Evolutionary conservation across 768 basidiomycete genomes (phyloP).

Genomic region (Tephrocybe sp.): DNA sequence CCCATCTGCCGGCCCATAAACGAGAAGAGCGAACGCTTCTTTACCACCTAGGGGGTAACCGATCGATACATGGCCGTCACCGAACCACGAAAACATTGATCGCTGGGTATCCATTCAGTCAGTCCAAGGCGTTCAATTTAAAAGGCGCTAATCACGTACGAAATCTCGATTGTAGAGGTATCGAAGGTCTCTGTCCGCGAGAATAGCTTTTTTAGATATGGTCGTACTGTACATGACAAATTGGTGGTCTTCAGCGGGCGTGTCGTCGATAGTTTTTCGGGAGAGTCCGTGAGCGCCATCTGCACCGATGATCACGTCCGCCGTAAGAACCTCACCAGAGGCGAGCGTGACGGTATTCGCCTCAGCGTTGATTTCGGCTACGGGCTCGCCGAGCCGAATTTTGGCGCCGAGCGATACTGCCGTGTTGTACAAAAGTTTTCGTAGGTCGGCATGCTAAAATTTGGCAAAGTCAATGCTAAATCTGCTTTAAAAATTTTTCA

Average conservation of each 20-base stretch:
- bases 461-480: background rate
- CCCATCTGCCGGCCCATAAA: slow-evolving; percentile 31
- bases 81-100: slow-evolving; percentile 36
- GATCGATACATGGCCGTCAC: slow-evolving; percentile 27
- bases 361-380: slow-evolving; percentile 27
- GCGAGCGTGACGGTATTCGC: slow-evolving; percentile 31
- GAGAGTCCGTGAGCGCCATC: slow-evolving; percentile 39
- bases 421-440: slow-evolving; percentile 46
- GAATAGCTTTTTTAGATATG: slow-evolving; percentile 38
- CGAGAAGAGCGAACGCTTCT: slow-evolving; percentile 27
- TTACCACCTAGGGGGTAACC: slow-evolving; percentile 37
- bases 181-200: slow-evolving; percentile 38
- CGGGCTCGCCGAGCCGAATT: slow-evolving; percentile 35
- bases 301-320: slow-evolving; percentile 58
- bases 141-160: slow-evolving; percentile 17
- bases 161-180: slow-evolving; percentile 25
- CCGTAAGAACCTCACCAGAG: slow-evolving; percentile 41
- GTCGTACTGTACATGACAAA: slow-evolving; percentile 45
- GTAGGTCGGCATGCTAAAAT: slow-evolving; percentile 52
- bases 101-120: slow-evolving; percentile 15
- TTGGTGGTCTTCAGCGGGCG: slow-evolving; percentile 16
- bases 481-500: background rate
- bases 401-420: slow-evolving; percentile 45
- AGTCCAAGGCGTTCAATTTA: background rate
- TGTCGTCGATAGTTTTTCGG: slow-evolving; percentile 19